Conservation (phyloP, 345 rosid species). For the Rhizophora mangle region DNA sequence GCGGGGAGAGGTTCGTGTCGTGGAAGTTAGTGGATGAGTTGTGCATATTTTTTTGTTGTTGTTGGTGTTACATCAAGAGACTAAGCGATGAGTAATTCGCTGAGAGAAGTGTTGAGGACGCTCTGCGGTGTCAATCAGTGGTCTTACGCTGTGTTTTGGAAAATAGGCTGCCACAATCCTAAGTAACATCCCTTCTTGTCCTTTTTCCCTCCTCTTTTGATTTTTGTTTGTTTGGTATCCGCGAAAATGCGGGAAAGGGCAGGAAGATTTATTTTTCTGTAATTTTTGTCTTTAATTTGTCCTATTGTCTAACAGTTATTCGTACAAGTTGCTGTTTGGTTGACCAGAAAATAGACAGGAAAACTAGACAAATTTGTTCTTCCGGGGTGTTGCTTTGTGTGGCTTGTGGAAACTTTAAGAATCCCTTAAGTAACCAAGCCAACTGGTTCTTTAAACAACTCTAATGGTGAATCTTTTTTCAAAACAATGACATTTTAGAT, state of each 20-base stretch:
- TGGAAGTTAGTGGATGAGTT: conserved; percentile 64
- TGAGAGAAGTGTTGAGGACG: conserved; percentile 75
- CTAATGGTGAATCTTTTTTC: neutral
- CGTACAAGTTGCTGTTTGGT: conserved; percentile 14
- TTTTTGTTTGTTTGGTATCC: neutral
- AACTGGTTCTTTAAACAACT: neutral
- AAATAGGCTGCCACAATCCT: conserved; percentile 85
- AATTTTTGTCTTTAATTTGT: neutral
- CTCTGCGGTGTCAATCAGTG: conserved; percentile 70
- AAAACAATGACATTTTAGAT: too few species aligned
- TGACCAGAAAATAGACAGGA: conserved; percentile 14
- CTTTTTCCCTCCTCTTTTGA: neutral
- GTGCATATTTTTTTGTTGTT: conserved; percentile 20
- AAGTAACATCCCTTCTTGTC: conserved; percentile 41
- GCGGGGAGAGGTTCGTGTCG: conserved; percentile 99
- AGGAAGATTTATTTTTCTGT: neutral
- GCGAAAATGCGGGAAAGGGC: neutral
- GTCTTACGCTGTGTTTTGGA: conserved; percentile 96
- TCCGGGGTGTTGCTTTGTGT: neutral
- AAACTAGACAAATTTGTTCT: neutral
- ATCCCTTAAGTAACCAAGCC: too few species aligned
- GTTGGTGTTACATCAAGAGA: neutral
- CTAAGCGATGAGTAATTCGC: conserved; percentile 58
- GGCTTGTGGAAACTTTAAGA: too few species aligned
- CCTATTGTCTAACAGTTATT: neutral